Evolutionary conservation across 179 eudicot genomes (phyloP).

Genomic region (Dionaea muscipula): DNA sequence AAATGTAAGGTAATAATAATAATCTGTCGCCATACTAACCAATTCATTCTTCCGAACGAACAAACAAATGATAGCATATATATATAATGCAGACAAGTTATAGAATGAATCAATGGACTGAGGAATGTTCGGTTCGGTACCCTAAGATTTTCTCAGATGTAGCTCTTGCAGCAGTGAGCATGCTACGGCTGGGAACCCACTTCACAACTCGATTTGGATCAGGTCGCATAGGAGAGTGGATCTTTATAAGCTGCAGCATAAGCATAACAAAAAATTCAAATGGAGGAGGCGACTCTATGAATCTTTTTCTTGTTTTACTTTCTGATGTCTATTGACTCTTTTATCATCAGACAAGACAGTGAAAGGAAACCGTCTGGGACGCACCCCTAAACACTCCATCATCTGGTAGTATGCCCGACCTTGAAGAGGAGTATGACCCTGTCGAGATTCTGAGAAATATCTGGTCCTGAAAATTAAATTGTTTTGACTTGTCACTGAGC

Average conservation of each 20-base stretch:
- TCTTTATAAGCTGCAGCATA: conserved; percentile 60
- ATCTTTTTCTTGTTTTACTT: too few relatives aligned
- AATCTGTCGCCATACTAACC: too few relatives aligned
- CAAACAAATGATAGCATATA: too few relatives aligned
- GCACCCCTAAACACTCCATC: conserved; percentile 99
- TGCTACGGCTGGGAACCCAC: conserved; percentile 61
- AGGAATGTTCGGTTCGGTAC: too few relatives aligned
- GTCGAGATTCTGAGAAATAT: conserved; percentile 91
- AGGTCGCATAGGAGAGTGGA: conserved; percentile 92
- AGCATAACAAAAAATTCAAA: conserved; percentile 1
- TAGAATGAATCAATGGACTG: too few relatives aligned
- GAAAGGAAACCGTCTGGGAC: conserved; percentile 25
- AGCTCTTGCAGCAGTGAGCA: conserved; percentile 57
- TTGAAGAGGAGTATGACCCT: conserved; percentile 94
- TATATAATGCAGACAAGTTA: too few relatives aligned
- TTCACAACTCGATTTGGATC: conserved; percentile 77
- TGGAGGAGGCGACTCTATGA: too few relatives aligned
- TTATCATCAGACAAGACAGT: too few relatives aligned
- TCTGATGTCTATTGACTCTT: too few relatives aligned
- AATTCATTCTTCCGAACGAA: too few relatives aligned
- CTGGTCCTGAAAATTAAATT: conserved; percentile 75
- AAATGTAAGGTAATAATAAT: too few relatives aligned
- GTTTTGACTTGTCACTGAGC: too few relatives aligned
- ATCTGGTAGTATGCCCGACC: conserved; percentile 98
- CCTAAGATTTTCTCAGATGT: conserved; percentile 71